Percentiles rank a stretch among this genome's conserved stretches.
These are phyloP conservation scores for Xylaria sp. DNA, from an alignment of 2,329 filamentous ascomycete genomes.

Conservation along the genomic window DNA sequence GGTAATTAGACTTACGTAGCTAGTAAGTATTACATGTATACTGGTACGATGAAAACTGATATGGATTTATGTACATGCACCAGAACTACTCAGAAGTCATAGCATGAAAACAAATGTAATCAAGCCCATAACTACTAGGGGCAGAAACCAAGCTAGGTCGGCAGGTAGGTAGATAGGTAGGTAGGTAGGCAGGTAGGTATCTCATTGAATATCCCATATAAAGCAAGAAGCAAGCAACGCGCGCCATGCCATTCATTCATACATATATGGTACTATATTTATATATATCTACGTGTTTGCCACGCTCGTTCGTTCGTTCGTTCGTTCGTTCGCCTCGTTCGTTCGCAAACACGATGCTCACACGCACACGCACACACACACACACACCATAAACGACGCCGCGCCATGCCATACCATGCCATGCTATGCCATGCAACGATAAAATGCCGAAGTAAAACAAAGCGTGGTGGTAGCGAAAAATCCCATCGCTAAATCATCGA, in stretches of 20 bases:
- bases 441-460: conserved; percentile 21
- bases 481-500: conserved; percentile 20
- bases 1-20: no score
- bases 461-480: conserved; percentile 15
- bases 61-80: no score
- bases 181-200: background rate
- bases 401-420: background rate
- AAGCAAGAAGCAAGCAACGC: conserved; percentile 3
- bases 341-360: conserved; percentile 13
- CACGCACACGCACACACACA: no score
- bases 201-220: conserved; percentile 9
- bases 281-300: background rate
- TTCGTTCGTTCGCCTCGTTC: no score
- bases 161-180: no score
- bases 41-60: no score
- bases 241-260: conserved; percentile 25
- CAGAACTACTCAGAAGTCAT: no score
- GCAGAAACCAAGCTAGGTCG: background rate
- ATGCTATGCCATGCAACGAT: background rate
- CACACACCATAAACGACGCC: conserved; percentile 15
- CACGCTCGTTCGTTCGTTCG: background rate
- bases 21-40: background rate
- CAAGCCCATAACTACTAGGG: background rate
- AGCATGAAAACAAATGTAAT: no score
- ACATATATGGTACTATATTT: conserved; percentile 15